These are phyloP conservation scores for Oldenlandia corymbosa DNA, from an alignment of 257 asterid genomes.

Conservation along the genomic window DNA sequence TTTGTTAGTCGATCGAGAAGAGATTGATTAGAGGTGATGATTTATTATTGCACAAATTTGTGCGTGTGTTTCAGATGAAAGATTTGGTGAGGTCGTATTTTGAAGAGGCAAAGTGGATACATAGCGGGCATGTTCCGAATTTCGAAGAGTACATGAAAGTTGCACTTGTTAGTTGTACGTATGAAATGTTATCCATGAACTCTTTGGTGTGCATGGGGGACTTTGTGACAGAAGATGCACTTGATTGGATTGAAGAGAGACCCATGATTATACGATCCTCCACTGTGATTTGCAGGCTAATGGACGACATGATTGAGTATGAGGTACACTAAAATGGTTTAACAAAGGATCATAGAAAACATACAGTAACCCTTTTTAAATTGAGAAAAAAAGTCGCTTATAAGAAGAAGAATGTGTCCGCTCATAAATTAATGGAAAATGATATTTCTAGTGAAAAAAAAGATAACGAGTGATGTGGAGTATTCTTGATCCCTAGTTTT, in stretches of 20 bases:
- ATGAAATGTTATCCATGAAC: slow-evolving; percentile 8
- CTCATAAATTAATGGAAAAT: too few relatives aligned
- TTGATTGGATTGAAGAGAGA: slow-evolving; percentile 27
- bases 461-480: too few relatives aligned
- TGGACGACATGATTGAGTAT: slow-evolving; percentile 25
- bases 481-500: too few relatives aligned
- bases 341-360: too few relatives aligned
- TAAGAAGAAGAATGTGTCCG: too few relatives aligned
- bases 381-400: too few relatives aligned
- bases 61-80: slow-evolving; percentile 25
- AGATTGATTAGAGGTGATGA: too few relatives aligned
- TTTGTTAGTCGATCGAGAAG: too few relatives aligned
- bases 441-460: too few relatives aligned
- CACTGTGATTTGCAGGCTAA: slow-evolving; percentile 21
- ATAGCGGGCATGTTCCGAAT: slow-evolving; percentile 12
- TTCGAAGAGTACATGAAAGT: slow-evolving; percentile 30
- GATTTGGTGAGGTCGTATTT: slow-evolving; percentile 19
- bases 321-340: too few relatives aligned
- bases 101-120: slow-evolving; percentile 27
- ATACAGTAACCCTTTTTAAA: too few relatives aligned
- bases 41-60: neutral
- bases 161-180: slow-evolving; percentile 5
- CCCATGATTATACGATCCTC: slow-evolving; percentile 24
- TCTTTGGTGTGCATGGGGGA: slow-evolving; percentile 25
- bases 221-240: slow-evolving; percentile 3